Conservation (phyloP, 2,329 filamentous ascomycete genomes). For the Calonectria multiphialidica region DNA sequence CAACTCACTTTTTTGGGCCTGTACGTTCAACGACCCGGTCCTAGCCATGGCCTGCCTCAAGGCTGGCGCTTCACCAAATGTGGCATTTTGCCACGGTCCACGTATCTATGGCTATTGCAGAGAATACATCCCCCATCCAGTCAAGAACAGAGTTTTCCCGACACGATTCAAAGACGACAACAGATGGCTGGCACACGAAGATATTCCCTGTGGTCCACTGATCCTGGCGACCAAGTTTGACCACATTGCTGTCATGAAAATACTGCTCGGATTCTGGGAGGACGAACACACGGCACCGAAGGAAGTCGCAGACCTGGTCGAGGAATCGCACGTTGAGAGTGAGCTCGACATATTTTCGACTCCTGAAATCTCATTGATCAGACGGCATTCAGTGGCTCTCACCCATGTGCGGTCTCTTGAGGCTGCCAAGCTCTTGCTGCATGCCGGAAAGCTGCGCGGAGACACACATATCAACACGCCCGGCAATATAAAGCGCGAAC, state of each 20-base stretch:
- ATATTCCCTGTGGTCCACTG: background rate
- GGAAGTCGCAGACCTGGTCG: background rate
- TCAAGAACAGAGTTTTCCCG: background rate
- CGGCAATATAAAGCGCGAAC: background rate
- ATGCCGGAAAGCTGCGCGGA: background rate
- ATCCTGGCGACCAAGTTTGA: slow-evolving; percentile 3
- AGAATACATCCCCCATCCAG: background rate
- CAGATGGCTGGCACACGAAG: background rate
- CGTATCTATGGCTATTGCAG: too few species aligned
- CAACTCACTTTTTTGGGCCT: slow-evolving; percentile 7
- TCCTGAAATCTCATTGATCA: background rate
- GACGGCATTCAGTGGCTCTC: background rate
- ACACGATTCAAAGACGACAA: background rate
- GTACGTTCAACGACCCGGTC: background rate
- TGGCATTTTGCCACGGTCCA: background rate
- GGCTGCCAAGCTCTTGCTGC: background rate
- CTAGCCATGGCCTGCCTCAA: background rate
- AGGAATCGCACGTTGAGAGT: background rate
- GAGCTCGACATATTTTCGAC: too few species aligned
- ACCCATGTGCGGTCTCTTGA: background rate
- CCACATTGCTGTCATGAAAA: slow-evolving; percentile 9
- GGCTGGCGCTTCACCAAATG: slow-evolving; percentile 4
- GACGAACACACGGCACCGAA: background rate
- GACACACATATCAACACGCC: background rate
- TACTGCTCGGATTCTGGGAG: background rate